These are phyloP conservation scores for Podospora australis DNA, from an alignment of 495 filamentous ascomycete species.

Conservation along the genomic window DNA sequence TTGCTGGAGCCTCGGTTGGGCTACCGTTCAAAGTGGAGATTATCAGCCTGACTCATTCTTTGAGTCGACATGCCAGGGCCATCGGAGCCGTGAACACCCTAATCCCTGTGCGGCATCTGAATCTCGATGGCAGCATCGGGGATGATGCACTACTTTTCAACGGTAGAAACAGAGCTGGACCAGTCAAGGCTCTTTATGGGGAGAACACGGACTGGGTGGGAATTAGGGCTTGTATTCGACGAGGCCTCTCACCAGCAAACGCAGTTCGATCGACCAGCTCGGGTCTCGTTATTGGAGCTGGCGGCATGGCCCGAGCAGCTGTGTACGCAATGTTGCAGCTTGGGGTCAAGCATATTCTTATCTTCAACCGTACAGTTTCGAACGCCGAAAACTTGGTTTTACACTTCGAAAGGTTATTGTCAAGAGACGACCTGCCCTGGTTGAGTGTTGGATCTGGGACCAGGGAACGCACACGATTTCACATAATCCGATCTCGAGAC, in stretches of 20 bases:
- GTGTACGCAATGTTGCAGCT: constrained; percentile 70
- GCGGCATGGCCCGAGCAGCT: constrained; percentile 69
- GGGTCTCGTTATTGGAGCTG: constrained; percentile 65
- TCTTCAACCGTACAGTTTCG: constrained; percentile 57
- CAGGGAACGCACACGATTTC: constrained; percentile 45
- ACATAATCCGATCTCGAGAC: constrained; percentile 48
- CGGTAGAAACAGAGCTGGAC: constrained; percentile 54
- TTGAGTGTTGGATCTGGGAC: constrained; percentile 43
- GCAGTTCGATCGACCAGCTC: constrained; percentile 58
- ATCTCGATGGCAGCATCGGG: constrained; percentile 52
- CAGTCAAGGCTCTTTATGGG: constrained; percentile 61
- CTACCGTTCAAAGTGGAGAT: constrained; percentile 67
- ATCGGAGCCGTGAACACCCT: constrained; percentile 74
- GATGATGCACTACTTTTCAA: constrained; percentile 51
- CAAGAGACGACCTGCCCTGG: constrained; percentile 28
- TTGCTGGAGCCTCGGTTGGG: constrained; percentile 66
- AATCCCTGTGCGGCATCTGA: constrained; percentile 57
- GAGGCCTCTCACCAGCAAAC: constrained; percentile 68
- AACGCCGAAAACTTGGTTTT: constrained; percentile 57
- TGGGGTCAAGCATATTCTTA: constrained; percentile 65
- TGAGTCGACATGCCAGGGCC: constrained; percentile 64
- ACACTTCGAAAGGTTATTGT: constrained; percentile 50
- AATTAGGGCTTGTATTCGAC: constrained; percentile 54
- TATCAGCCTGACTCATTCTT: constrained; percentile 54
- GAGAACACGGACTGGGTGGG: constrained; percentile 80